Conservation (phyloP, 305 asterid species). For the Solanum hybrid region DNA sequence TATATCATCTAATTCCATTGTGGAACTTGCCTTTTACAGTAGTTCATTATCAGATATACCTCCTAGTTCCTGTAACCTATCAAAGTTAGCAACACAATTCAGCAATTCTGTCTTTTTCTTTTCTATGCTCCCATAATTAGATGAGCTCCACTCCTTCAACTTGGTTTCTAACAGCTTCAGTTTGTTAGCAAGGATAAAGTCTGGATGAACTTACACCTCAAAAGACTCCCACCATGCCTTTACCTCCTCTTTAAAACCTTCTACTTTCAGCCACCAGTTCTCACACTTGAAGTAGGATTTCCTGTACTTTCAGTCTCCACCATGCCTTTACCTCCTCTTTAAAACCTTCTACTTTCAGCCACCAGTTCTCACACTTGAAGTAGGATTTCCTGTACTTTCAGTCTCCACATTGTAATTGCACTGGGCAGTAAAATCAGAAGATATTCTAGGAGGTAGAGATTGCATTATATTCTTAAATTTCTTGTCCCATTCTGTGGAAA, state of each 20-base stretch:
- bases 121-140: not conserved
- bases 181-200: not conserved
- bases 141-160: not conserved
- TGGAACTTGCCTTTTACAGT: not conserved
- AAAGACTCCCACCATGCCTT: not conserved
- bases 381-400: not conserved
- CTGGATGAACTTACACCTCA: not conserved
- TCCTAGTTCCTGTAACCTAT: not conserved
- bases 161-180: not conserved
- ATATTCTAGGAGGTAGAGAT: not conserved
- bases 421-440: not conserved
- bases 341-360: not conserved
- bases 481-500: not conserved
- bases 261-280: not conserved
- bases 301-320: not conserved
- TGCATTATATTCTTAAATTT: not conserved
- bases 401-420: not conserved
- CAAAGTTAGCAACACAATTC: not conserved
- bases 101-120: not conserved
- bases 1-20: not conserved
- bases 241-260: not conserved
- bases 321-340: not conserved
- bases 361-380: not conserved
- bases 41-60: not conserved
- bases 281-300: not conserved